Evolutionary conservation across 179 eudicot genomes (phyloP), one percentile per base, ranked within the genome.

Genomic region (Heliamphora pulchella): DNA sequence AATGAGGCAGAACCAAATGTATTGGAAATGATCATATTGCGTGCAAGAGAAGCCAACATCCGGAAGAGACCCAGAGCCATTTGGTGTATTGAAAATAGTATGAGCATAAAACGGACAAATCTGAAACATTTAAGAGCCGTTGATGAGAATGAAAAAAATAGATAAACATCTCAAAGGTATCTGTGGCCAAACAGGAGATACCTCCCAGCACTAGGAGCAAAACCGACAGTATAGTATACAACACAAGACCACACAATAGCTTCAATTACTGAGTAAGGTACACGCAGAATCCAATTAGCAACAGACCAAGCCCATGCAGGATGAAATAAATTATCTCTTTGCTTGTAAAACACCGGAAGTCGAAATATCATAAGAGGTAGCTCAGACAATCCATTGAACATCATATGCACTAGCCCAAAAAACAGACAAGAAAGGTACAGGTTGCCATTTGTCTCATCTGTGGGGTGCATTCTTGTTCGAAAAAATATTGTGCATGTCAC

Each of bases 271-370:
- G 98, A 96, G 89, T 93, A 93, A 80, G 98, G 98, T 68, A 96
- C 77, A 57, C 98, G 97, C 18, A 94, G 83, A 70, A 92, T 81
- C 93, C 91, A 95, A 82, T 93, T 96, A 41, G 91, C 71, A 59
- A 92, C 44, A 44, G 98, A 88, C 95, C 96, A 96, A 65, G 94
- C 94, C 99, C 99, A 96, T 47, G 94, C 94, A 77, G 99, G 99
- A 85, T 94, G 86, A 78, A 96, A 96, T 76, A 83, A 86, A 81
- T 91, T 91, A 82, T 96, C 99, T 80, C 99, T 83, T 82, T 96
- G 98, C 87, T 96, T 96, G 90, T 91, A 96, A 74, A 92, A 95
- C 41, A 94, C 98, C 41, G 99, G 98, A 69, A 96, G 97, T 80
- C 99, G 86, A 79, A 86, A 86, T 84, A 96, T 92, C 90, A 89